These are phyloP conservation scores for Eucalyptus cloeziana DNA, from an alignment of 345 rosid genomes.

Conservation along the genomic window DNA sequence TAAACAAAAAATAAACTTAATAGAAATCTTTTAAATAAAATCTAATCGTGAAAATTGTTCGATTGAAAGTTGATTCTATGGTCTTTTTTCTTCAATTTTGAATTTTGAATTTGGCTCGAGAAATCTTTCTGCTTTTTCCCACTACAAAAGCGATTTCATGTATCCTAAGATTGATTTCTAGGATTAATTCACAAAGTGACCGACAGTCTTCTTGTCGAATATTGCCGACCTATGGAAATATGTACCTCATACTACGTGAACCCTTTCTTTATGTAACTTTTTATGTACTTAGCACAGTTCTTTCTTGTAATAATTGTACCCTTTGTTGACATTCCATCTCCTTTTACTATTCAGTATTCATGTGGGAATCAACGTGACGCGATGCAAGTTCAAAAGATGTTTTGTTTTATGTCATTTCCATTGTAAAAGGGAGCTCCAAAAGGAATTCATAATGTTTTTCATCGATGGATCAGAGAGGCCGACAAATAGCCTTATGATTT, in stretches of 20 bases:
- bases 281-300: background rate
- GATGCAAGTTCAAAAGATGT: background rate
- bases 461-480: background rate
- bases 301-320: background rate
- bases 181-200: background rate
- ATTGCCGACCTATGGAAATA: background rate
- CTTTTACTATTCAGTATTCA: background rate
- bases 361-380: background rate
- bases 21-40: background rate
- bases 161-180: background rate
- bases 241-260: fast-evolving
- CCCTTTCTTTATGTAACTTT: background rate
- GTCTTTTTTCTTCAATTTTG: background rate
- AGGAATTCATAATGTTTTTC: background rate
- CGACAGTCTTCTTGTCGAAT: background rate
- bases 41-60: background rate
- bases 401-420: background rate
- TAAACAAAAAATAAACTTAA: background rate
- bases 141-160: fast-evolving
- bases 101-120: background rate
- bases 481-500: background rate
- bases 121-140: background rate
- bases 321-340: background rate
- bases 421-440: background rate
- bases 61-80: background rate